Percentiles rank a stretch among this genome's conserved stretches.
phyloP scores from a whole-genome alignment of 257 asterid species.

The Scutellaria galericulata region DNA sequence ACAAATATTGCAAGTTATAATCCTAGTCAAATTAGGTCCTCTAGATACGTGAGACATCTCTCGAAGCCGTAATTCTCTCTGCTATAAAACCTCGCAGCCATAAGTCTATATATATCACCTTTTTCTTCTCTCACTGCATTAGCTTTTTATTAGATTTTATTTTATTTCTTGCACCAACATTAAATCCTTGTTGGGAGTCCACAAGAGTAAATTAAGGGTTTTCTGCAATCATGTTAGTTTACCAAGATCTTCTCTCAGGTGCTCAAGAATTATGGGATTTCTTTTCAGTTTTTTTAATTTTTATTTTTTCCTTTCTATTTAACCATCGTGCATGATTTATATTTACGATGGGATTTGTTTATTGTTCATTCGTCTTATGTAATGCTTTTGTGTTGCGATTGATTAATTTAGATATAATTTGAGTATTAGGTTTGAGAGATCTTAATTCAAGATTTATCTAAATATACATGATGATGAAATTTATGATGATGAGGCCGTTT shows the following conservation, averaged over 20 bases:
- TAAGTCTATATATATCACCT: neutral
- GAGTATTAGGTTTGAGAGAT: neutral
- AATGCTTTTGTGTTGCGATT: neutral
- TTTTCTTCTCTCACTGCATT: neutral
- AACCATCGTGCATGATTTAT: neutral
- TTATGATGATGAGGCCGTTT: too few relatives aligned
- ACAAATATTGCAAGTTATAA: too few relatives aligned
- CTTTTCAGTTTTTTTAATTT: neutral
- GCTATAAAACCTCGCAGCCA: neutral
- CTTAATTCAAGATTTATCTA: neutral
- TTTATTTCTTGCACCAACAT: neutral
- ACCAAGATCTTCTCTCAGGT: slow-evolving; percentile 60
- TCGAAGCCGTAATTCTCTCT: too few relatives aligned
- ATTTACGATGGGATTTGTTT: neutral
- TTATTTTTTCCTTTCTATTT: neutral
- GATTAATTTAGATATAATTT: neutral
- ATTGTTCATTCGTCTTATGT: neutral
- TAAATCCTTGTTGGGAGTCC: neutral
- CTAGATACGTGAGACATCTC: too few relatives aligned
- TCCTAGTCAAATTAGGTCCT: too few relatives aligned
- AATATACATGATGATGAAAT: too few relatives aligned
- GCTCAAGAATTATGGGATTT: neutral
- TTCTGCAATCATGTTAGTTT: slow-evolving; percentile 53
- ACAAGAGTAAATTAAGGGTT: neutral
- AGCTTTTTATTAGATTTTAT: neutral